Evolutionary conservation across 1,284 basidiomycete genomes (phyloP), one percentile per base, ranked within the genome.

Genomic region (Takashimella koratensis): DNA sequence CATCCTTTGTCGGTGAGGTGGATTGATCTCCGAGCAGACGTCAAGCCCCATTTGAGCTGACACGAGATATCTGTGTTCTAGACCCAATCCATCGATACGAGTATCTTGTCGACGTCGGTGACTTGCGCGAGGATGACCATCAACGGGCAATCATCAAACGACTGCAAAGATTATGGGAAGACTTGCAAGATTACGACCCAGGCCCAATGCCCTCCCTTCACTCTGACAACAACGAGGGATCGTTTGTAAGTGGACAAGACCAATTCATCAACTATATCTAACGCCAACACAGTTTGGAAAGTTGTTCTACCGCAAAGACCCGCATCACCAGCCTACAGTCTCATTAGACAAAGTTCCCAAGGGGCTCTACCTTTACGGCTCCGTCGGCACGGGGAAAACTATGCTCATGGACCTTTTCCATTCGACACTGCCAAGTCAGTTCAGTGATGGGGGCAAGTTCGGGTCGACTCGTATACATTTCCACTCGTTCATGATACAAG

Each of bases 351-450:
- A 82, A 47, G 80, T 84, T 1, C 95, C 94, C 0, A 87, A 87
- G 63, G 91, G 94, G 11, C 80, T 98, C 22, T 98, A 99, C 76
- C 84, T 99, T n/a, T 93, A 90, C 72, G 96, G 96, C 39, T 90
- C 93, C 62, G 96, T 98, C 52, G 95, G 95, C 0, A 98, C 94
- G 4, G 95, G 96, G 22, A 80, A 80, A 81, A 90, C 90, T 0
- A 98, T 98, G 94, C 85, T 99, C 58, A 99, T 99, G 96, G 96
- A 99, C 75, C 80, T 98, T 19, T 96, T 98, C 77, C 92, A 91
- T 79, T 85, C 88, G 58, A 88, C 92, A 1, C 82, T 98, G 1
- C 93, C 94, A 0, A 67, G 80, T 0, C 83, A 85, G 57, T 82
- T 94, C 59, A 81, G 64, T 36, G 48, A 59, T 12, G 49, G 56